Evolutionary conservation across 441 rosid genomes (phyloP), one percentile per base, ranked within the genome.

Genomic region (Populus hybrid): DNA sequence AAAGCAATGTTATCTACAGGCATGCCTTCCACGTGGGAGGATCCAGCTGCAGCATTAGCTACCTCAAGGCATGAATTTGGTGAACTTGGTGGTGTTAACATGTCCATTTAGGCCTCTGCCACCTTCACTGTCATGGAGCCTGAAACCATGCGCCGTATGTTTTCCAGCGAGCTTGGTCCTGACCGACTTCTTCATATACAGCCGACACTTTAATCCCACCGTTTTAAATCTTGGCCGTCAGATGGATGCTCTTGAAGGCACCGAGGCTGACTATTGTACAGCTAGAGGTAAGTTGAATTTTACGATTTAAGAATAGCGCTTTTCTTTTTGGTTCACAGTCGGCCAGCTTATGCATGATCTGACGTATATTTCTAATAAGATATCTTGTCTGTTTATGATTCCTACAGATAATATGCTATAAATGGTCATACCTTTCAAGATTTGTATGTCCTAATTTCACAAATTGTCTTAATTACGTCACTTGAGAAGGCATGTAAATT

Each of bases 71-170:
- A 92, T 80, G 97, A 90, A 83, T 93, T 93, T 65, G 98, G 97
- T 8, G 97, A 93, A 78, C 95, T 92, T 72, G 98, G 98, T 54
- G 98, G 97, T 63, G 98, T 89, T 61, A 93, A 93, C 85, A 93
- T 91, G 95, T 92, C 98, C 5, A 93, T 90, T 78, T 97, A 93
- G 80, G 98, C 97, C 66, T 93, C 97, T 42, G 98, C 93, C 77
- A 92, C 95, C 74, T 93, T 93, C 90, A 93, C 97, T 59, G 98
- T 90, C 78, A 93, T 93, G 94, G 95, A 93, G 81, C 92, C 98
- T 0, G 95, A 91, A 54, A 93, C 95, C 67, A 90, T 93, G 97
- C 82, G 88, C 70, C 90, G 90, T 36, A 87, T 93, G 91, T 92
- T 93, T 81, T 0, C 93, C 75, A 91, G 97, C 36, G 98, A 93